phyloP scores from a whole-genome alignment of 768 basidiomycete species.

The Suillus sp. region DNA sequence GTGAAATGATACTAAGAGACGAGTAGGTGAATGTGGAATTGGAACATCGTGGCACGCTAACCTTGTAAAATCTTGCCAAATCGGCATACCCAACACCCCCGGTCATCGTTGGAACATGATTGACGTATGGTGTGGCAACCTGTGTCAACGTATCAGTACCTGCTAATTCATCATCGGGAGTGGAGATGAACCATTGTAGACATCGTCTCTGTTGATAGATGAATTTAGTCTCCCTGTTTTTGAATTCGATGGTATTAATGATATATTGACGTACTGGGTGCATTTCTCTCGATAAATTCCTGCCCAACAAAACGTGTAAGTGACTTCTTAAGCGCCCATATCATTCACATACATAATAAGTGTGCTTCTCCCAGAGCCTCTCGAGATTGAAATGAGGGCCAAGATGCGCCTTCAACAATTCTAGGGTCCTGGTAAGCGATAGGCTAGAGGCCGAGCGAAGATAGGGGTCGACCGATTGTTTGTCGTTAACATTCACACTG shows the following conservation, averaged over 20 bases:
- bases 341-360: conserved; percentile 38
- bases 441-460: conserved; percentile 40
- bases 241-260: background rate
- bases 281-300: conserved; percentile 44
- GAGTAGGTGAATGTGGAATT: background rate
- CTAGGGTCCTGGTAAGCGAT: conserved; percentile 42
- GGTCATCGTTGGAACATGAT: conserved; percentile 47
- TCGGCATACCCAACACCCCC: conserved; percentile 47
- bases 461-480: conserved; percentile 32
- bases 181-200: conserved; percentile 38
- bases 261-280: conserved; percentile 34
- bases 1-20: conserved; percentile 41
- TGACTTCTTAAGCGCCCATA: background rate
- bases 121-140: conserved; percentile 45
- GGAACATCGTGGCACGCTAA: conserved; percentile 16
- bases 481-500: conserved; percentile 21
- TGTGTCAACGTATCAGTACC: conserved; percentile 14
- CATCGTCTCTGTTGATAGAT: conserved; percentile 39
- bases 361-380: conserved; percentile 49
- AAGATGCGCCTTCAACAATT: conserved; percentile 35
- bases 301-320: conserved; percentile 17
- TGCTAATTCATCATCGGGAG: conserved; percentile 8
- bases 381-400: conserved; percentile 50
- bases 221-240: background rate
- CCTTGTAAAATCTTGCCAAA: conserved; percentile 49